Percentiles rank a stretch among this genome's conserved stretches.
phyloP scores from a whole-genome alignment of 805 yeast species.

The Metschnikowia gelsemii region DNA sequence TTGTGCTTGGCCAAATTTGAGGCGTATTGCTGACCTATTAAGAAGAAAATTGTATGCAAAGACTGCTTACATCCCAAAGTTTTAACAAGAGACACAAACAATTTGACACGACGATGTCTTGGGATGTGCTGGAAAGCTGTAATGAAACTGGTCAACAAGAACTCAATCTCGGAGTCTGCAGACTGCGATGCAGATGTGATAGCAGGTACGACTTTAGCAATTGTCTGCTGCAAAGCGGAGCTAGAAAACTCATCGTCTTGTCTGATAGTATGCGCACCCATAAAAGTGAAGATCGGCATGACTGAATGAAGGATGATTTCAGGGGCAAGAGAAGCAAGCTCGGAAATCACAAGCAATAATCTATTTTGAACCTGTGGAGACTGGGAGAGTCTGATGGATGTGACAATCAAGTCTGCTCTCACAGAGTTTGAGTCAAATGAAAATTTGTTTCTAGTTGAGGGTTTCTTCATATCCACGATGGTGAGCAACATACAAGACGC shows the following conservation, averaged over 20 bases:
- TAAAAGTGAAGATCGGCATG: conserved; percentile 98
- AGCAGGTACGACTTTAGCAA: conserved; percentile 88
- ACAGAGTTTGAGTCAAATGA: conserved; percentile 60
- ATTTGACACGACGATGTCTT: conserved; percentile 86
- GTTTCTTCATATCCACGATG: conserved; percentile 52
- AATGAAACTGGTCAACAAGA: conserved; percentile 83
- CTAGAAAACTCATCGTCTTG: conserved; percentile 96
- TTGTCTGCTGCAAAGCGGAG: conserved; percentile 89
- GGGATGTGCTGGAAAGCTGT: conserved; percentile 96
- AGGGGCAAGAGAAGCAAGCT: conserved; percentile 84
- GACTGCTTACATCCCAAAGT: conserved; percentile 70
- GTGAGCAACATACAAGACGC: conserved; percentile 81
- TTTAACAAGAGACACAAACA: conserved; percentile 73
- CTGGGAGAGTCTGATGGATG: conserved; percentile 82
- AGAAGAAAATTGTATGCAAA: conserved; percentile 68
- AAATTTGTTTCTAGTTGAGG: conserved; percentile 27
- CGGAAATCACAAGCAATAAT: conserved; percentile 77
- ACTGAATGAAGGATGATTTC: conserved; percentile 91
- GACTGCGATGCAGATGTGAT: conserved; percentile 50
- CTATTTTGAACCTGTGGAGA: conserved; percentile 96
- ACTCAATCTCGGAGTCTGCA: conserved; percentile 66
- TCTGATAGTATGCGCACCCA: conserved; percentile 97
- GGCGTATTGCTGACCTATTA: conserved; percentile 79
- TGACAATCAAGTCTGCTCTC: conserved; percentile 87
- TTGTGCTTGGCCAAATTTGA: conserved; percentile 51